Conservation (phyloP, 2,329 filamentous ascomycete genomes). For the Fusarium napiforme region DNA sequence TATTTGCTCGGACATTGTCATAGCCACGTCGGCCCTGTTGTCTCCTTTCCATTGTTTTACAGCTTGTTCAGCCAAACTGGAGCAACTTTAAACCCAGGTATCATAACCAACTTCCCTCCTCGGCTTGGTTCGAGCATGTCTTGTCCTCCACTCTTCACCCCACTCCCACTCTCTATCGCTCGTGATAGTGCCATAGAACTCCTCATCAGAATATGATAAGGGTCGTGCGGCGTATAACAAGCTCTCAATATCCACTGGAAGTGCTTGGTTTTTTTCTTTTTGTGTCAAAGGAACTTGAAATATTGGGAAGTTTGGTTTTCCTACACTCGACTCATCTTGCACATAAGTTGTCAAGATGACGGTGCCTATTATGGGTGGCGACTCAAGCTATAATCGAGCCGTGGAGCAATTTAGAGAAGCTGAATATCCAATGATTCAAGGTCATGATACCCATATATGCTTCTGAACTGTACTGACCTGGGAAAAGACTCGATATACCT, state of each 20-base stretch:
- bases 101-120: constrained; percentile 22
- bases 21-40: background rate
- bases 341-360: constrained; percentile 4
- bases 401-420: constrained; percentile 68
- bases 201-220: constrained; percentile 29
- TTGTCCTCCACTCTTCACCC: constrained; percentile 21
- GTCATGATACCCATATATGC: constrained; percentile 51
- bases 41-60: background rate
- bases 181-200: constrained; percentile 25
- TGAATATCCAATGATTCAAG: constrained; percentile 78
- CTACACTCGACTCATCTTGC: background rate
- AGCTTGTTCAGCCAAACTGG: background rate
- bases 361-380: background rate
- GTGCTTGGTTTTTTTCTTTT: background rate
- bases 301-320: background rate
- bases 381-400: constrained; percentile 63
- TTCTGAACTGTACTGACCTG: background rate
- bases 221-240: constrained; percentile 16
- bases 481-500: constrained; percentile 78
- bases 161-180: constrained; percentile 21
- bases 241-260: background rate
- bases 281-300: background rate
- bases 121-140: constrained; percentile 17
- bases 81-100: background rate
- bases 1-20: background rate